Evolutionary conservation across 2,329 filamentous ascomycete genomes (phyloP), one percentile per base, ranked within the genome.

Genomic region (Trichoderma lentiforme): DNA sequence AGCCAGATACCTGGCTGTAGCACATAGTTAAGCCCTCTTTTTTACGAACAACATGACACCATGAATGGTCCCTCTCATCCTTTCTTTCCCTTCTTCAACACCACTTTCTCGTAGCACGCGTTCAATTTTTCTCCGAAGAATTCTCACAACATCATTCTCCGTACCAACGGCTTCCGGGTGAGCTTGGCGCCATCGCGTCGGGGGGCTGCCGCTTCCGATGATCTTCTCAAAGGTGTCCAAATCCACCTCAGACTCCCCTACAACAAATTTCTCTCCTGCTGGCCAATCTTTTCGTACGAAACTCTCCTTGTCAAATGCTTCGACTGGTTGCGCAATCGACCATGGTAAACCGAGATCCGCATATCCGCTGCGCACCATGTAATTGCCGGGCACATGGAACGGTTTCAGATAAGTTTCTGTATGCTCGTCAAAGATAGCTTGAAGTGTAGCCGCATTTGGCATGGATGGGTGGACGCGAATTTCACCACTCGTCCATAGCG

Each of bases 401-500:
- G 39, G 18, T 11, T 47, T 47, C 39, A 47, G 39, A 47, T 47
- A 47, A 47, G 39, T 47, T n/a, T 47, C 39, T 15, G 39, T n/a
- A 47, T 47, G 39, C 7, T 47, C 39, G 4, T 47, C 39, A 2
- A 47, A 47, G 9, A n/a, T 5, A 9, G 39, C 39, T 11, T 47
- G 39, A 47, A 47, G 15, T 47, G 39, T 18, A 47, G 39, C 39
- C 4, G 39, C 39, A n/a, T 47, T 47, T 47, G 39, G 39, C 39
- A 47, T 47, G 6, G 39, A 47, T 47, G 39, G 39, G 39, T 47
- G 39, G 3, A n/a, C 39, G 8, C 39, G 39, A 4, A 47, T 11
- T 47, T 47, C 39, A n/a, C 80, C 81, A 3, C 76, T 78, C 0
- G 79, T 79, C 86, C 86, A 89, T 1, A 90, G 70, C 0, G 86